Percentiles rank a stretch among this genome's conserved stretches.
Conservation (phyloP, 805 yeast species). For the Metschnikowia borealis region DNA sequence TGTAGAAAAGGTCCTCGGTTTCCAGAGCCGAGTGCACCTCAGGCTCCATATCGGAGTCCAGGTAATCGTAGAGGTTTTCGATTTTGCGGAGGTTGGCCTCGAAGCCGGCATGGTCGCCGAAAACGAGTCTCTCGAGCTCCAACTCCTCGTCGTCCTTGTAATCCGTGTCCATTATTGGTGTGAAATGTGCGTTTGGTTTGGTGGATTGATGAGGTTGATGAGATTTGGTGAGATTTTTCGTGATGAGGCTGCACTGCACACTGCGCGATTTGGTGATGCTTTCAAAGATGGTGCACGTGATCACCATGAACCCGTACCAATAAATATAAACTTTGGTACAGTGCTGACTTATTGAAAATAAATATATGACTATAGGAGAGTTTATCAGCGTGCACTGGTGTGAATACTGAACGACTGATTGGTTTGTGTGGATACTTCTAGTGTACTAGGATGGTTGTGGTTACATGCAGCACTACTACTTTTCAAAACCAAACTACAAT, state of each 20-base stretch:
- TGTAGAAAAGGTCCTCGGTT: conserved; percentile 37
- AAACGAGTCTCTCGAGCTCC: conserved; percentile 74
- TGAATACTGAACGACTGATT: too few species aligned
- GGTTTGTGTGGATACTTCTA: too few species aligned
- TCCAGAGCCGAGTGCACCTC: conserved; percentile 15
- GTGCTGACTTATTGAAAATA: too few species aligned
- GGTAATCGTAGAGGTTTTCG: conserved; percentile 51
- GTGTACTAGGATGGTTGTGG: too few species aligned
- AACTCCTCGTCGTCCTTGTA: conserved; percentile 85
- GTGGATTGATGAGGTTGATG: neutral
- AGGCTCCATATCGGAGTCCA: conserved; percentile 37
- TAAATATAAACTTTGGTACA: too few species aligned
- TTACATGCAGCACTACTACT: too few species aligned
- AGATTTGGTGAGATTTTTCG: neutral
- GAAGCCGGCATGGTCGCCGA: conserved; percentile 82
- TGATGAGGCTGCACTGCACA: neutral
- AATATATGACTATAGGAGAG: too few species aligned
- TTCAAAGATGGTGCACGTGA: too few species aligned
- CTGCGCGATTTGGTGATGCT: too few species aligned
- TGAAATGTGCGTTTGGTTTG: neutral
- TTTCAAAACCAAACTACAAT: too few species aligned
- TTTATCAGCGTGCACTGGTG: too few species aligned
- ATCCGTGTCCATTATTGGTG: neutral
- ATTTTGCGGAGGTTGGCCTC: conserved; percentile 57
- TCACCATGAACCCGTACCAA: too few species aligned